A percentile compares a stretch with the other conserved stretches of the same genome.
phyloP scores from a whole-genome alignment of 1,139 yeast species.

The Groenewaldozyma auringiensis region DNA sequence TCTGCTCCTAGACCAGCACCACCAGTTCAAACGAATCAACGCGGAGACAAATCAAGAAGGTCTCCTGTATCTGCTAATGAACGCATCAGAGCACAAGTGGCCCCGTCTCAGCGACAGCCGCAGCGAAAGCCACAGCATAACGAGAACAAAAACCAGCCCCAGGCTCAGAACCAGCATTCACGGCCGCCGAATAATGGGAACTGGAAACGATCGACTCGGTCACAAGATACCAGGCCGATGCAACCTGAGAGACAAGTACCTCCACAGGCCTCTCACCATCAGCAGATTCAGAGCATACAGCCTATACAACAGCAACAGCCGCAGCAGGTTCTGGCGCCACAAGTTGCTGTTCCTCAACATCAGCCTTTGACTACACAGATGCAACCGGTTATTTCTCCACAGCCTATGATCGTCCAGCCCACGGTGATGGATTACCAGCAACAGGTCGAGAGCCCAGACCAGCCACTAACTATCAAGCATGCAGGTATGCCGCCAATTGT shows the following conservation, averaged over 20 bases:
- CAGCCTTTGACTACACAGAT: no score
- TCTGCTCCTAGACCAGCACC: background rate
- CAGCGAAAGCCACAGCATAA: background rate
- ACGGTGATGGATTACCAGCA: background rate
- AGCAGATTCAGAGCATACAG: background rate
- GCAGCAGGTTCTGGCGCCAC: background rate
- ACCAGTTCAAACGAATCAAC: background rate
- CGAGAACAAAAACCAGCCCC: no score
- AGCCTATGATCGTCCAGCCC: background rate
- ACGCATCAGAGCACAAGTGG: background rate
- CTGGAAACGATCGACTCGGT: background rate
- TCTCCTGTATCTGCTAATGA: background rate
- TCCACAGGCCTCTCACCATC: background rate
- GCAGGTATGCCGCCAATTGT: slow-evolving; percentile 26
- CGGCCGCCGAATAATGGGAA: background rate
- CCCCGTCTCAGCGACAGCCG: background rate
- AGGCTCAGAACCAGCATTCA: background rate
- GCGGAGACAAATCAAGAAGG: background rate
- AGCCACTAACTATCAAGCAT: slow-evolving; percentile 17
- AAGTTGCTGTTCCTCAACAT: background rate
- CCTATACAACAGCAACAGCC: background rate
- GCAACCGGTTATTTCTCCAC: background rate
- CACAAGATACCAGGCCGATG: background rate
- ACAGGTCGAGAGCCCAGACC: background rate
- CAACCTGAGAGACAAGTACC: background rate